These are phyloP conservation scores for Athelia psychrophila DNA, from an alignment of 1,284 basidiomycete genomes.

Conservation along the genomic window DNA sequence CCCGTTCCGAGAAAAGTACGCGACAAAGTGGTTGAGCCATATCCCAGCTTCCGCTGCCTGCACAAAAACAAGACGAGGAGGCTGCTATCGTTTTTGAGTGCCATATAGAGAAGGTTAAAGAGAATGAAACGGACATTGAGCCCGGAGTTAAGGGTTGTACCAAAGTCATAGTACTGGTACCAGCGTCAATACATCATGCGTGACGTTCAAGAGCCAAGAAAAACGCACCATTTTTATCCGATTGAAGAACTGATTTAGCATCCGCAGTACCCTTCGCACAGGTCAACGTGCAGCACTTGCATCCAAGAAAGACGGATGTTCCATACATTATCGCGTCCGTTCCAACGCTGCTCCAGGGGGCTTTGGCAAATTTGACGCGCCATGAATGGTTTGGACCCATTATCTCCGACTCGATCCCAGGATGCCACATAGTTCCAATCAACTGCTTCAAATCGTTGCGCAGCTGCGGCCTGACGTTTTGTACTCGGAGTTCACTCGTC, in stretches of 20 bases:
- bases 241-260: constrained; percentile 39
- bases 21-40: constrained; percentile 56
- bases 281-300: neutral
- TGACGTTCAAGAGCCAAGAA: too few relatives aligned
- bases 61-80: constrained; percentile 62
- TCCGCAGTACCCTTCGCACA: constrained; percentile 33
- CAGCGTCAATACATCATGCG: neutral
- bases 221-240: constrained; percentile 22
- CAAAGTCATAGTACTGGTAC: constrained; percentile 36
- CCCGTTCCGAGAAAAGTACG: constrained; percentile 54
- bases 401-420: constrained; percentile 32
- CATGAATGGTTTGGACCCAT: constrained; percentile 28
- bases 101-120: constrained; percentile 4
- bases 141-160: constrained; percentile 43
- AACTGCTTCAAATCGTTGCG: constrained; percentile 39
- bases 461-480: constrained; percentile 34
- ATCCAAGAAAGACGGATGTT: neutral
- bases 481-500: constrained; percentile 37
- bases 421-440: constrained; percentile 45
- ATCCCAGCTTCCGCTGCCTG: constrained; percentile 43
- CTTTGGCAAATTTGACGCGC: constrained; percentile 38
- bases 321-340: constrained; percentile 40
- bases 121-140: constrained; percentile 17
- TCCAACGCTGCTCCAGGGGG: constrained; percentile 42
- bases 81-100: constrained; percentile 24